phyloP scores from a whole-genome alignment of 257 asterid genomes.

The Sherardia arvensis region DNA sequence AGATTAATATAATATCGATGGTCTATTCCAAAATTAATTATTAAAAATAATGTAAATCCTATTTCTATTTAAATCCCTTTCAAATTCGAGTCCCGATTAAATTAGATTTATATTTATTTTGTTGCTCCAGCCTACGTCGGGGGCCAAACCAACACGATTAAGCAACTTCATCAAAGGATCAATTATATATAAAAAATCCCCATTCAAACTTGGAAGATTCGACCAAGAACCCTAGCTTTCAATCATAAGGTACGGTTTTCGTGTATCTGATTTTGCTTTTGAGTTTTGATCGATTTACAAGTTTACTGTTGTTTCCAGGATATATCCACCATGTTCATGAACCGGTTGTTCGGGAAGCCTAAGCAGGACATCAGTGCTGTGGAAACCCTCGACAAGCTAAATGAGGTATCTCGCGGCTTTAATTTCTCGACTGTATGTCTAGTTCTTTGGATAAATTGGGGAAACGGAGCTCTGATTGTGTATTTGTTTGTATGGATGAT shows the following conservation, averaged over 20 bases:
- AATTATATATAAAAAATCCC: not conserved
- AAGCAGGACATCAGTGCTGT: slow-evolving; percentile 55
- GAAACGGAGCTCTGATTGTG: not conserved
- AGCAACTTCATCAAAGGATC: not conserved
- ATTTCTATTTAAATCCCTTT: no score
- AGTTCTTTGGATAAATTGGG: no score
- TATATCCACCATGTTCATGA: slow-evolving; percentile 35
- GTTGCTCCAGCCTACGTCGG: not conserved
- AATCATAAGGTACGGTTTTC: not conserved
- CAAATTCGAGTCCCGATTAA: not conserved
- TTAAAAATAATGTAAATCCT: no score
- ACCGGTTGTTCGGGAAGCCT: slow-evolving; percentile 50
- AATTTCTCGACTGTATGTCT: no score
- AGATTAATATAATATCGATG: no score
- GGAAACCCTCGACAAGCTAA: slow-evolving; percentile 45
- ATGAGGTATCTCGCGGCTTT: slow-evolving; percentile 60
- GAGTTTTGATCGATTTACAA: not conserved
- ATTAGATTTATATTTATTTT: no score
- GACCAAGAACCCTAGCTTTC: not conserved
- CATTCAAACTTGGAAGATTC: not conserved
- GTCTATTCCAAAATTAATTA: no score
- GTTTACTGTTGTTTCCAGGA: not conserved
- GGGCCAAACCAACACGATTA: not conserved
- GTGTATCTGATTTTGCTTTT: not conserved
- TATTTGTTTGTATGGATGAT: not conserved